Evolutionary conservation across 768 basidiomycete genomes (phyloP), one percentile per base, ranked within the genome.

Genomic region (Cubamyces sp.): DNA sequence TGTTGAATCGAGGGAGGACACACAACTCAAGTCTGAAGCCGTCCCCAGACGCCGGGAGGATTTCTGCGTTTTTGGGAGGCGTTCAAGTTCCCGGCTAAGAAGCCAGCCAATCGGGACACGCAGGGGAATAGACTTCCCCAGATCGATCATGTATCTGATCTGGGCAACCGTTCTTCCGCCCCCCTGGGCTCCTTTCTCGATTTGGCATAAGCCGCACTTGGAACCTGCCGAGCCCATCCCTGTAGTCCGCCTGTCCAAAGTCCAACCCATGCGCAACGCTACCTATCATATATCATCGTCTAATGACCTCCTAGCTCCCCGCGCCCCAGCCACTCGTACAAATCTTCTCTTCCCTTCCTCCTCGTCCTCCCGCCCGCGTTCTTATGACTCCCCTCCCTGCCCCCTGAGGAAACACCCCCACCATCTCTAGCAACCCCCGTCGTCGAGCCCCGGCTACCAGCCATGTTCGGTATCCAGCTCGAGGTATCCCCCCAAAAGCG

Each of bases 401-500:
- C 5, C 3, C 25, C 26, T 26, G 48, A 14, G 25, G 48, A 49
- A 26, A 12, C 48, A 16, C 39, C 23, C 39, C 30, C 19, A 23
- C 39, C 26, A 7, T 26, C 19, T 15, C 18, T 23, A 18, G 5
- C 40, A 37, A 18, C 37, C 14, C 18, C 18, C 21, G 39, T 19
- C 14, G 16, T 9, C 47, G 26, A 39, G n/a, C 14, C 57, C 48
- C 9, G 11, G 37, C 26, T 30, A 21, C 43, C 57, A 28, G 49
- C 41, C 48, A 43, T 59, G 40, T 15, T 41, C 9, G 48, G 48
- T 39, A 19, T 48, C 51, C 9, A 53, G 43, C 50, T 37, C 45
- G 46, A 48, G 39, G 62, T 58, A 37, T 39, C 57, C 34, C 56
- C 23, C 51, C 62, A 58, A 18, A 54, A 45, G 51, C 51, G 45